Base-by-base conservation (phyloP, 176 grass and related monocot species). In the Rhynchospora tenuis region DNA sequence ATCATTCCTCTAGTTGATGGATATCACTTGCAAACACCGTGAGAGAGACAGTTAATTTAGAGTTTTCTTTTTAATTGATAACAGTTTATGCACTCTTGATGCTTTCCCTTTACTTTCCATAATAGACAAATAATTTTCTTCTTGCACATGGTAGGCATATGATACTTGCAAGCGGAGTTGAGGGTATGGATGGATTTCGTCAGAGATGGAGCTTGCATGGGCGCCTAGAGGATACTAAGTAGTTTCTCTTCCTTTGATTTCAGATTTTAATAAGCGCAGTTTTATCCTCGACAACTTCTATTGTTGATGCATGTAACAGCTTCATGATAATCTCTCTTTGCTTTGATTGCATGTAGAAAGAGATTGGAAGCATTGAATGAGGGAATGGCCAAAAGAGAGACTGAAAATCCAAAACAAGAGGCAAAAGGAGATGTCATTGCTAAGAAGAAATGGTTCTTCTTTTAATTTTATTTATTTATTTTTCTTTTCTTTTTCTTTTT, bases 131-230 rank as follows among this genome's bases (percentile, higher is more conserved):
- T 51, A 59, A 6, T 65, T 31, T 38, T 85, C 29, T 87, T 4
- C 43, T 60, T 79, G 12, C 16, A 31, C 88, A 27, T 88, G 59
- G 56, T 72, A 94, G 92, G 83, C 89, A 83, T 9, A 84, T 94
- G 90, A 94, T 94, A 86, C 89, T 94, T 81, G 90, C 90, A 73
- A 90, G 80, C 86, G 90, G 92, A 84, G 80, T 90, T 77, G 83
- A 61, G 87, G 90, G 92, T 46, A 94, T 94, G 92, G 92, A 94
- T 69, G 92, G 92, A 86, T 94, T 94, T 86, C 79, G 90, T 63
- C 92, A 94, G 83, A 86, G 92, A 84, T 94, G 92, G 92, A 94
- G 92, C 76, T 92, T 94, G 75, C 90, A 94, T 26, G 92, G 92
- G 71, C 90, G 90, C 79, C 83, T 91, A 0, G 88, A 70, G 28